phyloP scores from a whole-genome alignment of 331 rosid species.

The Arachis monticola region DNA sequence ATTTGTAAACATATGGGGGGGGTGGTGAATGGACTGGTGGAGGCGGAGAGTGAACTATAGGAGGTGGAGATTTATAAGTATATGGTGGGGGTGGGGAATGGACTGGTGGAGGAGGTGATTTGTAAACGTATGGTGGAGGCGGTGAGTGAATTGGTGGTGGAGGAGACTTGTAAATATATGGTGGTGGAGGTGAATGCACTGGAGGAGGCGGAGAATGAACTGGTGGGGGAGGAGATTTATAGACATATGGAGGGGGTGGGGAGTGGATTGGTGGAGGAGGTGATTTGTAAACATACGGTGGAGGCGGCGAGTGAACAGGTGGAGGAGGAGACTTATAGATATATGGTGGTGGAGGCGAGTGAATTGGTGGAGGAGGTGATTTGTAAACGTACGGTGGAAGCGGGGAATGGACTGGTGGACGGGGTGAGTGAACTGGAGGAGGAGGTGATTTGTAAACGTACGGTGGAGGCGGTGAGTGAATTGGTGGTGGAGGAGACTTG shows the following conservation, averaged over 20 bases:
- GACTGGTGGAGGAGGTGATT: conserved; percentile 3
- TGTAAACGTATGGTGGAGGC: neutral
- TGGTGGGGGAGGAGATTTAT: conserved; percentile 28
- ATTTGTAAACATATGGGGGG: neutral
- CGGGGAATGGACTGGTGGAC: neutral
- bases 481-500: neutral
- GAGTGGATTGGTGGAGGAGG: neutral
- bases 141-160: neutral
- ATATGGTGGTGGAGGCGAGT: neutral
- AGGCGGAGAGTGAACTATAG: neutral
- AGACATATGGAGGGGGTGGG: neutral
- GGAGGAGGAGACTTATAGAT: neutral
- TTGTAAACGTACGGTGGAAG: too few relatives aligned
- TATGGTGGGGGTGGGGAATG: conserved; percentile 11
- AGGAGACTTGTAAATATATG: neutral
- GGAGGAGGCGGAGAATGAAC: neutral
- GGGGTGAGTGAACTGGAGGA: neutral
- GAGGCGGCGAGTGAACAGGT: neutral
- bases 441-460: too few relatives aligned
- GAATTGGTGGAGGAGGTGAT: neutral
- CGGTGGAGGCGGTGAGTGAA: too few relatives aligned
- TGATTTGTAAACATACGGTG: neutral
- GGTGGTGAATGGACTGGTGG: neutral
- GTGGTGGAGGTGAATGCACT: neutral
- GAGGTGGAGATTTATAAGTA: conserved; percentile 14